Evolutionary conservation across 2,329 filamentous ascomycete genomes (phyloP).

Genomic region (Epichloe brachyelytri): DNA sequence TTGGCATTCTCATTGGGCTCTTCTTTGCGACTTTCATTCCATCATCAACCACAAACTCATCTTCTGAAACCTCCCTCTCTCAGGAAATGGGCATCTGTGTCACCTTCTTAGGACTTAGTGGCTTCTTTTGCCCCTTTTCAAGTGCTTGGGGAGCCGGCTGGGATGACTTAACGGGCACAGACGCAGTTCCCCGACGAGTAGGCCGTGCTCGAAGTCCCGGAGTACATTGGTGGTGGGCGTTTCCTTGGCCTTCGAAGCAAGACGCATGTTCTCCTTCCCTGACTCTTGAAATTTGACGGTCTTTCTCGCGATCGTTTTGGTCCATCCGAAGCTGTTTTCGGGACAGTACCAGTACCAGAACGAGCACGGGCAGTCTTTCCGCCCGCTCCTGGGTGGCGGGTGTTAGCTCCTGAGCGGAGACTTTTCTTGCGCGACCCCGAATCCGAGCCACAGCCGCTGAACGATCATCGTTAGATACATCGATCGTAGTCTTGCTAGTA

Average conservation of each 20-base stretch:
- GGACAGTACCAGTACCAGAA: slow-evolving; percentile 10
- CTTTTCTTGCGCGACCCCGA: slow-evolving; percentile 33
- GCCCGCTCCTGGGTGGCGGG: slow-evolving; percentile 13
- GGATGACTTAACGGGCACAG: slow-evolving; percentile 21
- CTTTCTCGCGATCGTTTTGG: slow-evolving; percentile 40
- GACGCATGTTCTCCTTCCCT: slow-evolving; percentile 50
- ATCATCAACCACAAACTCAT: slow-evolving; percentile 43
- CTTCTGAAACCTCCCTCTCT: slow-evolving; percentile 38
- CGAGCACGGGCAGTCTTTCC: slow-evolving; percentile 21
- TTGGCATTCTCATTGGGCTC: slow-evolving; percentile 9
- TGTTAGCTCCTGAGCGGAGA: slow-evolving; percentile 14
- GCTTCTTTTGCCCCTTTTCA: slow-evolving; percentile 25
- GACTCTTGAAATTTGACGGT: slow-evolving; percentile 50
- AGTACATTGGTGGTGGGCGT: slow-evolving; percentile 17
- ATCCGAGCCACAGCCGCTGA: slow-evolving; percentile 9
- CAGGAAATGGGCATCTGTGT: slow-evolving; percentile 38
- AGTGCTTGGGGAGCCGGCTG: too few relatives aligned
- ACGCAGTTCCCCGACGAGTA: slow-evolving; percentile 27
- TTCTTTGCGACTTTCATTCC: slow-evolving; percentile 8
- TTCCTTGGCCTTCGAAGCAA: slow-evolving; percentile 25
- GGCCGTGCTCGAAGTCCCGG: slow-evolving; percentile 26
- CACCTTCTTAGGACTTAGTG: slow-evolving; percentile 53
- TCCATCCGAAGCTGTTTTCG: slow-evolving; percentile 20
- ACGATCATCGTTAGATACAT: slow-evolving; percentile 12
- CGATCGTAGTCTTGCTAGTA: slow-evolving; percentile 15